These are phyloP conservation scores for Verticillium alfalfae DNA, from an alignment of 2,329 filamentous ascomycete genomes.

Conservation along the genomic window DNA sequence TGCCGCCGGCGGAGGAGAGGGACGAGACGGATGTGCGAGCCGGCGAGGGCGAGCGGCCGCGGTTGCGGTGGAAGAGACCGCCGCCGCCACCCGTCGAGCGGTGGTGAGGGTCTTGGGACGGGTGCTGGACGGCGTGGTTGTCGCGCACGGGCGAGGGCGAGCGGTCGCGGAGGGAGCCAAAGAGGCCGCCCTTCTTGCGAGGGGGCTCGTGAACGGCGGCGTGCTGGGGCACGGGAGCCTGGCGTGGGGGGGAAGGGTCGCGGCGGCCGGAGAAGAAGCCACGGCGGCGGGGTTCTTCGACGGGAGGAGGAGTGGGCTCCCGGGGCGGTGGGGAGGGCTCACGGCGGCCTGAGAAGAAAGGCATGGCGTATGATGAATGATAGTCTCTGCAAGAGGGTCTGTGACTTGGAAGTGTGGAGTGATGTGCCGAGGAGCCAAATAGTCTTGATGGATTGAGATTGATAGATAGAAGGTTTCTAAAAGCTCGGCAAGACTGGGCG, in stretches of 20 bases:
- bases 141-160: conserved; percentile 13
- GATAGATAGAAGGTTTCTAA: background rate
- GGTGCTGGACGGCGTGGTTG: background rate
- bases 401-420: no score
- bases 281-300: conserved; percentile 12
- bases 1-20: conserved; percentile 9
- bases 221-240: conserved; percentile 20
- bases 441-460: no score
- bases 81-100: conserved; percentile 10
- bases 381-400: background rate
- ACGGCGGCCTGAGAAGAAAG: conserved; percentile 18
- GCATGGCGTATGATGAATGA: conserved; percentile 11
- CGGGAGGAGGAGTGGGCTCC: conserved; percentile 17
- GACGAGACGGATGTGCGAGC: conserved; percentile 15
- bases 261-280: conserved; percentile 18
- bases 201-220: conserved; percentile 15
- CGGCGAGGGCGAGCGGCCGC: conserved; percentile 17
- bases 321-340: conserved; percentile 23
- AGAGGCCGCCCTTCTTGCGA: conserved; percentile 27
- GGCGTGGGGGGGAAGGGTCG: conserved; percentile 22
- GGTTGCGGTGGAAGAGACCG: conserved; percentile 18
- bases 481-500: background rate
- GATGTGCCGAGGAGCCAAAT: no score
- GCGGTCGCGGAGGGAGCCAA: conserved; percentile 21
- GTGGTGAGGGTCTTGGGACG: background rate